Evolutionary conservation across 164 flowering plant species (phyloP).

Genomic region (Brasenia schreberi): DNA sequence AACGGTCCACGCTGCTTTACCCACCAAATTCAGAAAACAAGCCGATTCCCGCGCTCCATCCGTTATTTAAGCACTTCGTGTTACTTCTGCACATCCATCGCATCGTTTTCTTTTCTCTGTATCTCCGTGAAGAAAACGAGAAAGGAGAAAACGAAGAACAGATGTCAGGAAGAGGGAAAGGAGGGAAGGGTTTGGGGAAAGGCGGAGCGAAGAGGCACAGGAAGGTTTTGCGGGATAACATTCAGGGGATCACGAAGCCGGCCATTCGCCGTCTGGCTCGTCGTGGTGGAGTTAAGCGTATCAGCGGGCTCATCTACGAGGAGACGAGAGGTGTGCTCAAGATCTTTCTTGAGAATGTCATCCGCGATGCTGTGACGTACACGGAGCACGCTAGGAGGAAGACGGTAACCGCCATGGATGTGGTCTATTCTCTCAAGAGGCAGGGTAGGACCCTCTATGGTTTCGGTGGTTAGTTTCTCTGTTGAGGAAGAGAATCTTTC

Average conservation of each 20-base stretch:
- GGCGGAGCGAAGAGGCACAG: slow-evolving; percentile 22
- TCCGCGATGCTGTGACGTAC: slow-evolving; percentile 17
- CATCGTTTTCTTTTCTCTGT: neutral
- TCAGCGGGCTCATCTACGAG: slow-evolving; percentile 18
- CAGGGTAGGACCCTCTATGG: slow-evolving; percentile 22
- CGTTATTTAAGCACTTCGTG: neutral
- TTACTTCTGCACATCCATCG: no score
- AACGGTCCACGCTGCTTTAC: neutral
- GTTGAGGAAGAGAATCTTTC: neutral
- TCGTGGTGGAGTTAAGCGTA: slow-evolving; percentile 15
- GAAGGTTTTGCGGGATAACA: slow-evolving; percentile 18
- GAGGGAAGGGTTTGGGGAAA: slow-evolving; percentile 24
- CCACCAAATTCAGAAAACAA: no score
- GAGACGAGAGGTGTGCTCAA: slow-evolving; percentile 18
- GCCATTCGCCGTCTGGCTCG: slow-evolving; percentile 16
- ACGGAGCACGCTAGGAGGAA: slow-evolving; percentile 19
- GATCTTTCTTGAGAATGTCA: slow-evolving; percentile 18
- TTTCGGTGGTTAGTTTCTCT: slow-evolving; percentile 13
- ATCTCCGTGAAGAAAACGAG: neutral
- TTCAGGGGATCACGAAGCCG: slow-evolving; percentile 21
- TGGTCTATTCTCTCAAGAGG: slow-evolving; percentile 17
- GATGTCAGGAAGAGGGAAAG: slow-evolving; percentile 21
- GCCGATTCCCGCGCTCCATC: neutral
- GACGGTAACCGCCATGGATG: slow-evolving; percentile 22
- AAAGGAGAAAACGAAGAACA: neutral